phyloP scores from a whole-genome alignment of 345 rosid genomes.

The Eucalyptus shirleyi region DNA sequence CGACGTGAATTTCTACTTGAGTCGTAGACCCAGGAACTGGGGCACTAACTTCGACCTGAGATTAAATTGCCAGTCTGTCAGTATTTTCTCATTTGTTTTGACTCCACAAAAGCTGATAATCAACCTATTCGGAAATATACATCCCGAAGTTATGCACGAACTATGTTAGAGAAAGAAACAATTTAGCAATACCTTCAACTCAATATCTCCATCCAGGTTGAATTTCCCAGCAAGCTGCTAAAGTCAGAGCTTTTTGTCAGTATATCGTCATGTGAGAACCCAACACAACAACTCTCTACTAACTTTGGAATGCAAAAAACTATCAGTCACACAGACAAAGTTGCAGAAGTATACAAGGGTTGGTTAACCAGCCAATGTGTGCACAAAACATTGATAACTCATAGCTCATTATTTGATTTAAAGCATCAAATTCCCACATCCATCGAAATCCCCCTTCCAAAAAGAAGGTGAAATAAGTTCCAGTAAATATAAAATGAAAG shows the following conservation, averaged over 20 bases:
- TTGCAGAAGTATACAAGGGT: neutral
- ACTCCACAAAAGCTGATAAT: neutral
- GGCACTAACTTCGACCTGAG: conserved; percentile 56
- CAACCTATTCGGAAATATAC: neutral
- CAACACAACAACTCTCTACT: neutral
- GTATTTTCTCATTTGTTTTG: neutral
- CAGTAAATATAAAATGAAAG: neutral
- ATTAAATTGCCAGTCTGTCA: neutral
- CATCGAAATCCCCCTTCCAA: neutral
- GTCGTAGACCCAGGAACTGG: conserved; percentile 20
- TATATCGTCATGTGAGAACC: neutral
- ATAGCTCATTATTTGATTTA: neutral
- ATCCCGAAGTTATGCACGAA: neutral
- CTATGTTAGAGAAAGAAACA: neutral
- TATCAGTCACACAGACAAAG: neutral
- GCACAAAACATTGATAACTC: neutral
- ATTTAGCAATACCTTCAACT: conserved; percentile 52
- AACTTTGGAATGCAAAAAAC: neutral
- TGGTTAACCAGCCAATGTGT: neutral
- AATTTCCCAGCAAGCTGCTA: conserved; percentile 59
- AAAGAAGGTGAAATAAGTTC: neutral
- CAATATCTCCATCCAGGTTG: conserved; percentile 65
- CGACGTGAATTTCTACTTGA: conserved; percentile 46
- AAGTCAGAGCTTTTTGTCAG: conserved; percentile 2
- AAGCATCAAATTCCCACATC: neutral